These are phyloP conservation scores for Podosphaera xanthii DNA, from an alignment of 2,329 filamentous ascomycete species.

Conservation along the genomic window DNA sequence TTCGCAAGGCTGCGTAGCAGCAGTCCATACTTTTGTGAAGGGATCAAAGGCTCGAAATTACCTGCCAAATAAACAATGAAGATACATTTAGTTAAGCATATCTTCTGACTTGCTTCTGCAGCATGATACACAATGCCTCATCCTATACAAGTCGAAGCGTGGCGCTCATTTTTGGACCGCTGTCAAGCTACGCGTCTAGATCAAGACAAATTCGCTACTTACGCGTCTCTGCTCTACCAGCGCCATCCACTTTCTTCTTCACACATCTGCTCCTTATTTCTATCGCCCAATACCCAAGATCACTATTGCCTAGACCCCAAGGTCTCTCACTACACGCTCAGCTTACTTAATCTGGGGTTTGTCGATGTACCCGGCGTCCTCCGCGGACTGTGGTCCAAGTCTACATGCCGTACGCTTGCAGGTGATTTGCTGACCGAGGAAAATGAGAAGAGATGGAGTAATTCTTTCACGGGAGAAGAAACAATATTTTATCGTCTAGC, in stretches of 20 bases:
- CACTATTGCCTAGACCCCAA: constrained; percentile 31
- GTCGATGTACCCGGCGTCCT: constrained; percentile 33
- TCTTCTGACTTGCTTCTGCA: not conserved
- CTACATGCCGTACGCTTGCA: constrained; percentile 7
- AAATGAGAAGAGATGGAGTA: constrained; percentile 24
- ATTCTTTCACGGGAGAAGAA: constrained; percentile 26
- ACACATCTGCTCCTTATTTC: constrained; percentile 32
- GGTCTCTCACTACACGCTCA: constrained; percentile 34
- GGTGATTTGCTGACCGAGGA: constrained; percentile 3
- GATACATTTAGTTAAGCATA: not conserved
- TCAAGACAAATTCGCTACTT: constrained; percentile 28
- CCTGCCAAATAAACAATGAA: not conserved
- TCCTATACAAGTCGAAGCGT: constrained; percentile 13
- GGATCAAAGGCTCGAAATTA: not conserved
- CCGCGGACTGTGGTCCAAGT: constrained; percentile 31
- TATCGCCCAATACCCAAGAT: constrained; percentile 26
- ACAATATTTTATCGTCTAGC: constrained; percentile 15
- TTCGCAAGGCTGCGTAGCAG: too few relatives aligned
- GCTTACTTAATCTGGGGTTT: constrained; percentile 26
- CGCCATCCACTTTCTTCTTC: constrained; percentile 28
- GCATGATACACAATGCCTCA: not conserved
- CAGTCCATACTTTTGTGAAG: too few relatives aligned
- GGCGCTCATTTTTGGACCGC: constrained; percentile 27
- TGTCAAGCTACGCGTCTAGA: constrained; percentile 30
- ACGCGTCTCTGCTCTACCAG: constrained; percentile 24